Evolutionary conservation across 805 yeast genomes (phyloP).

Genomic region (Debaryomyces maramus): DNA sequence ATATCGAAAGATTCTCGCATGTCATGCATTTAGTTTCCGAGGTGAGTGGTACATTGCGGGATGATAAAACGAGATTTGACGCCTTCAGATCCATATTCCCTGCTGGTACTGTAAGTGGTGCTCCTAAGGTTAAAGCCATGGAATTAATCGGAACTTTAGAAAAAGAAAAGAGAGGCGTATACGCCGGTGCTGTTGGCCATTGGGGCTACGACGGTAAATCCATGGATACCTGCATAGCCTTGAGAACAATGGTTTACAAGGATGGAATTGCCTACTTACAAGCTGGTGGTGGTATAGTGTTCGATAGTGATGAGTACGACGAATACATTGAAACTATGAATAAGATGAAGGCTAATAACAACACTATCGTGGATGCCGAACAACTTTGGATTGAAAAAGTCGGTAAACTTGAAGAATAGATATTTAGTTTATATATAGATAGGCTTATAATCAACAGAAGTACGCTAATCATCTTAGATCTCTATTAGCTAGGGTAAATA

Average conservation of each 20-base stretch:
- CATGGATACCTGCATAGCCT: slow-evolving; percentile 97
- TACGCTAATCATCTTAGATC: too few species aligned
- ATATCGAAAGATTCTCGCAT: slow-evolving; percentile 92
- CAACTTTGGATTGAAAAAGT: slow-evolving; percentile 60
- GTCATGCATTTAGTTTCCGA: slow-evolving; percentile 96
- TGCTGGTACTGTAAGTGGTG: slow-evolving; percentile 98
- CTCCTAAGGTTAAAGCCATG: slow-evolving; percentile 98
- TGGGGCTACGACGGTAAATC: slow-evolving; percentile 95
- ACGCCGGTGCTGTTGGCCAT: slow-evolving; percentile 98
- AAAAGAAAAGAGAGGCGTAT: slow-evolving; percentile 89
- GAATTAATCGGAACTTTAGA: slow-evolving; percentile 88
- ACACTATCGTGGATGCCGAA: slow-evolving; percentile 92
- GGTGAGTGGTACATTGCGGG: slow-evolving; percentile 86
- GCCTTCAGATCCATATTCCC: slow-evolving; percentile 98
- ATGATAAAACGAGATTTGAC: slow-evolving; percentile 86
- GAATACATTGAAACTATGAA: slow-evolving; percentile 96
- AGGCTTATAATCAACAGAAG: too few species aligned
- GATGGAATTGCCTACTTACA: slow-evolving; percentile 89
- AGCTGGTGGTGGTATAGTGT: slow-evolving; percentile 99
- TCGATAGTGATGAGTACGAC: slow-evolving; percentile 91
- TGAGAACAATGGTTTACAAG: slow-evolving; percentile 94
- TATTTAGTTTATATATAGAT: too few species aligned
- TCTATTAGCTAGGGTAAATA: too few species aligned
- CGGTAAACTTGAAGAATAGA: too few species aligned
- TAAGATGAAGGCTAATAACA: slow-evolving; percentile 92